Evolutionary conservation across 495 filamentous ascomycete genomes (phyloP), one percentile per base, ranked within the genome.

Genomic region (Penicillium ucsense): DNA sequence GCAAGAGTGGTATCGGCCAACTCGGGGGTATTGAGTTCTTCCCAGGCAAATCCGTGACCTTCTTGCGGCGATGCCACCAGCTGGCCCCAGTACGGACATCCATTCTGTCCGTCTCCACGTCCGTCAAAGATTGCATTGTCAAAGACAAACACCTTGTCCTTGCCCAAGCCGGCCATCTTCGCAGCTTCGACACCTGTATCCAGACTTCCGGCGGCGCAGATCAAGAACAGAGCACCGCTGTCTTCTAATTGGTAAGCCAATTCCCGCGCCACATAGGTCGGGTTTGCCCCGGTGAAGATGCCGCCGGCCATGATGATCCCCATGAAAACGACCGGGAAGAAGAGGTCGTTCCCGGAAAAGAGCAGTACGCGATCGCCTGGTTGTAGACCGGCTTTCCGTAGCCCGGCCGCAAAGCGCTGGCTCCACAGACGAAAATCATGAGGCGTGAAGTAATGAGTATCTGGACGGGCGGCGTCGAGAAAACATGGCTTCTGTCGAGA

Each of bases 271-370:
- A 85, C 83, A 52, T 79, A 88, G n/a, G 70, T 75, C 2, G 88
- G 88, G 51, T 90, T 90, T 4, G 86, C 86, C 27, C 86, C 87
- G 10, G 80, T 81, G 63, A 90, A 91, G 46, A 89, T 73, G 4
- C 84, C 85, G 4, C 88, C 86, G 0, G 88, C 84, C 73, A 86
- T 86, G 33, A 86, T 68, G 27, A 84, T 70, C 10, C 85, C 88
- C 55, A 88, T 70, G 52, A 90, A 78, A 2, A 88, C 63, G 7
- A 80, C 72, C 0, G 88, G 82, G 59, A 83, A 88, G 70, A 83
- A 87, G 40, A 92, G 60, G 53, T 78, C 77, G 58, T 89, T 89
- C 28, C 75, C 75, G 3, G 83, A 83, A 62, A 81, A 87, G 11
- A 87, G 70, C 12, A 92, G 70, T 4, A 92, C 80, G 5, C 85